Evolutionary conservation across 83 land plant species (phyloP).

Genomic region (Picea engelmannii): DNA sequence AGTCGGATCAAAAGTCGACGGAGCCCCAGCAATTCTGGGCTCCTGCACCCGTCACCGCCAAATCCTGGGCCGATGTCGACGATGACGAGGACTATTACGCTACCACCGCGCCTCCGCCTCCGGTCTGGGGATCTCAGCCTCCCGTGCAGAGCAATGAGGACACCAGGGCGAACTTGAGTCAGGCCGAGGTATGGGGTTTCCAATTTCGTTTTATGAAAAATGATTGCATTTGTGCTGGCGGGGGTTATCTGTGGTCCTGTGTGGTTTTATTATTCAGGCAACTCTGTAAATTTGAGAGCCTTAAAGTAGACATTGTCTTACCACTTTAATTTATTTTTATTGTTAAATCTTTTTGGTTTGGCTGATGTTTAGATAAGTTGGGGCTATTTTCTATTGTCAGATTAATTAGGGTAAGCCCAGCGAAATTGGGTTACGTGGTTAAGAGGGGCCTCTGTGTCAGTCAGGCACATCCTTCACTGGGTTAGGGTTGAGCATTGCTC

Average conservation of each 20-base stretch:
- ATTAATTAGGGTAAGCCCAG: too few species aligned
- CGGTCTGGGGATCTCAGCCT: constrained; percentile 46
- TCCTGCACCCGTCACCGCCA: constrained; percentile 61
- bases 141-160: constrained; percentile 18
- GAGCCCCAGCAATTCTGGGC: constrained; percentile 62
- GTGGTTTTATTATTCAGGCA: not conserved
- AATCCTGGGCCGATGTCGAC: constrained; percentile 85
- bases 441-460: too few species aligned
- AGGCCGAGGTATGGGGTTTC: constrained; percentile 31
- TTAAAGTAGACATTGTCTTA: too few species aligned
- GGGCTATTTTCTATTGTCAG: too few species aligned
- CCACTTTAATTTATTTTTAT: too few species aligned
- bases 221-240: not conserved
- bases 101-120: constrained; percentile 68
- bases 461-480: too few species aligned
- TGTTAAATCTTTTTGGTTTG: too few species aligned
- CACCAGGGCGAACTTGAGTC: constrained; percentile 13
- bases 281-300: too few species aligned
- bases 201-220: not conserved
- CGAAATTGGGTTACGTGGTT: too few species aligned
- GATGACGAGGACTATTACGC: constrained; percentile 71
- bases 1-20: constrained; percentile 5
- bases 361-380: too few species aligned
- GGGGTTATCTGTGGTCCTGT: not conserved
- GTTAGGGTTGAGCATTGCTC: too few species aligned